Conservation (phyloP, 805 yeast genomes). For the Ogataea henricii region DNA sequence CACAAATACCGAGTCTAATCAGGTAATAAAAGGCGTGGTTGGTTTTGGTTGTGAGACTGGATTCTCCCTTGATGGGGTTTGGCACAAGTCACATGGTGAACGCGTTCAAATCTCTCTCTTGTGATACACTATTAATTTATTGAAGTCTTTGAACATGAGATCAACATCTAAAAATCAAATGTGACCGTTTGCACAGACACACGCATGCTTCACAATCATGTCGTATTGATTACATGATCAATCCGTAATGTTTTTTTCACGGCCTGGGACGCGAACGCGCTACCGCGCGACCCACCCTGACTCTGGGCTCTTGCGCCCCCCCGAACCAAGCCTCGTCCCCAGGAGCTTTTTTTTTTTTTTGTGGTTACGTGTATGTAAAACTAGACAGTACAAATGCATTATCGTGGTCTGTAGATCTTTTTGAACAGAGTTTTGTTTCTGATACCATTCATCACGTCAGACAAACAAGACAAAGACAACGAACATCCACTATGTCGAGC, state of each 20-base stretch:
- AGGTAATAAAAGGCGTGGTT: conserved; percentile 22
- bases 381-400: neutral
- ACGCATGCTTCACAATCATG: no score
- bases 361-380: conserved; percentile 16
- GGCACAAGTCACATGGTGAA: conserved; percentile 38
- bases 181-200: no score
- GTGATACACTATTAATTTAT: neutral
- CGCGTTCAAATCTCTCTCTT: conserved; percentile 16
- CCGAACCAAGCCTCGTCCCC: conserved; percentile 4
- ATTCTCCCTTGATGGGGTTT: conserved; percentile 29
- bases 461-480: neutral
- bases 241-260: neutral
- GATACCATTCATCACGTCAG: neutral
- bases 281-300: neutral
- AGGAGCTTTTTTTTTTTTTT: neutral
- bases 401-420: neutral
- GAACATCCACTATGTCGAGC: conserved; percentile 14
- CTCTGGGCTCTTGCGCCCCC: conserved; percentile 2
- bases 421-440: neutral
- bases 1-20: conserved; percentile 6
- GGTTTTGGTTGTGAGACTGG: conserved; percentile 41
- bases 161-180: no score
- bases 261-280: neutral
- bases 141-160: neutral
- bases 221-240: neutral